Conservation (phyloP, 2,329 filamentous ascomycete species). For the Simplicillium sp. region DNA sequence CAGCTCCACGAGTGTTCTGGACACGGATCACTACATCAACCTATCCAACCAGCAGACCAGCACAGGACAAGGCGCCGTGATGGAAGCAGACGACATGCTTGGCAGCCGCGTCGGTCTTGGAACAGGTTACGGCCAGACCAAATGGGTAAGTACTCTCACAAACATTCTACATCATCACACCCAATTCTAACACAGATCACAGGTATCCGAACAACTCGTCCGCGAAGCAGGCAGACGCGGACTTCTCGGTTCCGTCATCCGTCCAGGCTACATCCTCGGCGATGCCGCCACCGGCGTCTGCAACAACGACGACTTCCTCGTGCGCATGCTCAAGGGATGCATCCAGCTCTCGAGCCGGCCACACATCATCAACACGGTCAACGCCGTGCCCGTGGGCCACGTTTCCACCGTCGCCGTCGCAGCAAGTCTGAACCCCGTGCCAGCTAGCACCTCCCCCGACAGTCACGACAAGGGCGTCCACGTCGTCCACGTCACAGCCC, state of each 20-base stretch:
- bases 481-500: conserved; percentile 71
- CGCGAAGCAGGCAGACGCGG: conserved; percentile 72
- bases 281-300: conserved; percentile 59
- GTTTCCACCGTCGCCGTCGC: conserved; percentile 75
- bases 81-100: conserved; percentile 68
- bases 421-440: conserved; percentile 54
- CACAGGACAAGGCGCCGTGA: conserved; percentile 54
- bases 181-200: conserved; percentile 30
- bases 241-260: conserved; percentile 64
- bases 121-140: conserved; percentile 85
- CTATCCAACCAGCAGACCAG: conserved; percentile 55
- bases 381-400: conserved; percentile 79
- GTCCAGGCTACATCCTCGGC: conserved; percentile 79
- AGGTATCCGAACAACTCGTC: conserved; percentile 50
- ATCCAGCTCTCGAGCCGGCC: conserved; percentile 68
- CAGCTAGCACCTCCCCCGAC: conserved; percentile 8
- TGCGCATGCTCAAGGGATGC: conserved; percentile 80
- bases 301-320: conserved; percentile 83
- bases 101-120: conserved; percentile 68
- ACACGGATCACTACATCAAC: conserved; percentile 71
- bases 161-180: neutral
- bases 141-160: conserved; percentile 60
- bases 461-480: conserved; percentile 22
- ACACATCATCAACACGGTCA: conserved; percentile 76
- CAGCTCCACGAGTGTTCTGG: conserved; percentile 72